Conservation (phyloP, 2,329 filamentous ascomycete species). For the Coniochaeta pulveracea region DNA sequence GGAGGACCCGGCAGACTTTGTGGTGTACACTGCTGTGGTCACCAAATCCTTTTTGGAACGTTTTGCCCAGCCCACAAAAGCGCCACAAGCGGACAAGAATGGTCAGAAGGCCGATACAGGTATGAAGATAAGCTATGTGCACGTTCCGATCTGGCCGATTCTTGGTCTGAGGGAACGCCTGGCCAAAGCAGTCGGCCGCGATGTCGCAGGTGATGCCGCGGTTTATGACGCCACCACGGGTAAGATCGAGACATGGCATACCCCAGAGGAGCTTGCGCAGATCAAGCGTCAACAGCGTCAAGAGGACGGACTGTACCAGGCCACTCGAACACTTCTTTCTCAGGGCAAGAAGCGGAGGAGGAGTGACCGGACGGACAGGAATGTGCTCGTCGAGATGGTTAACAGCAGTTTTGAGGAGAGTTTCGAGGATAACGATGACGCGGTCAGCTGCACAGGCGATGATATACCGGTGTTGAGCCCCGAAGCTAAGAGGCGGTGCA, state of each 20-base stretch:
- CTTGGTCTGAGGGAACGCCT: constrained; percentile 43
- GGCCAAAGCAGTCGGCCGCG: constrained; percentile 37
- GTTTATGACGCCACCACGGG: constrained; percentile 13
- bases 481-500: constrained; percentile 19
- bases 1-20: constrained; percentile 33
- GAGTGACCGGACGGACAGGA: constrained; percentile 21
- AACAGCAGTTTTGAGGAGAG: constrained; percentile 29
- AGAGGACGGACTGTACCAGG: neutral
- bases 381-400: constrained; percentile 23
- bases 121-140: constrained; percentile 33
- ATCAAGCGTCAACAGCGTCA: constrained; percentile 5
- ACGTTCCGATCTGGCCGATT: constrained; percentile 42
- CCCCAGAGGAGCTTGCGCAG: constrained; percentile 16
- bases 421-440: constrained; percentile 13
- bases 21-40: constrained; percentile 40
- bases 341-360: constrained; percentile 17
- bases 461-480: constrained; percentile 17
- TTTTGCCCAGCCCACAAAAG: constrained; percentile 35
- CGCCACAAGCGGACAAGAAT: constrained; percentile 17
- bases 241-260: constrained; percentile 34
- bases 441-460: constrained; percentile 7
- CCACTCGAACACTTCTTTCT: neutral
- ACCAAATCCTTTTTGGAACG: constrained; percentile 35
- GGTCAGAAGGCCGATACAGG: constrained; percentile 18
- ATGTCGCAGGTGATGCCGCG: constrained; percentile 30